A percentile compares a stretch with the other conserved stretches of the same genome.
These are phyloP conservation scores for Corchorus capsularis DNA, from an alignment of 345 rosid genomes.

Conservation along the genomic window DNA sequence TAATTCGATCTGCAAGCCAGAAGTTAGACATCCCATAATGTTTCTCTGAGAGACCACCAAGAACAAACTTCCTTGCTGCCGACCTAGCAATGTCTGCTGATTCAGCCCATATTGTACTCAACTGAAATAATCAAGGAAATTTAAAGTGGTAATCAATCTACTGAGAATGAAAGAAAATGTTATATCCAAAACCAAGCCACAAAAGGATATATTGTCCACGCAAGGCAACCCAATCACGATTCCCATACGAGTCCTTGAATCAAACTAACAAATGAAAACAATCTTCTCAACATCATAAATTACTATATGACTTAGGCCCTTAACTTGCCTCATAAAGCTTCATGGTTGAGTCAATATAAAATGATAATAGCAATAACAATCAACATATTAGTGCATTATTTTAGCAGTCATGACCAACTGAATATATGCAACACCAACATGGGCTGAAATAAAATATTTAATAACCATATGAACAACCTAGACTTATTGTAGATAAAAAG, in stretches of 20 bases:
- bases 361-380: background rate
- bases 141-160: constrained; percentile 2
- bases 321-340: background rate
- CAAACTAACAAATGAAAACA: background rate
- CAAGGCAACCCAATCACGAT: background rate
- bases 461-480: background rate
- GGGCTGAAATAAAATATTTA: background rate
- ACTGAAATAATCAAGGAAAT: constrained; percentile 44
- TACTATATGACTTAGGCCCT: background rate
- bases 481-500: background rate
- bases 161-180: background rate
- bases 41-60: constrained; percentile 89
- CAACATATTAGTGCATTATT: background rate
- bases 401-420: background rate
- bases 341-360: background rate
- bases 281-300: background rate
- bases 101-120: constrained; percentile 98
- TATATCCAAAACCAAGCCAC: background rate
- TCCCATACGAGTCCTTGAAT: background rate
- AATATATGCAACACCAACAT: background rate
- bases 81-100: constrained; percentile 91
- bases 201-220: background rate
- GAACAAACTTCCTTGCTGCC: constrained; percentile 80
- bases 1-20: constrained; percentile 81
- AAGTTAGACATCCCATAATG: constrained; percentile 74